Conservation (phyloP, 352 stramenopile species). For the Pythium guiyangense region DNA sequence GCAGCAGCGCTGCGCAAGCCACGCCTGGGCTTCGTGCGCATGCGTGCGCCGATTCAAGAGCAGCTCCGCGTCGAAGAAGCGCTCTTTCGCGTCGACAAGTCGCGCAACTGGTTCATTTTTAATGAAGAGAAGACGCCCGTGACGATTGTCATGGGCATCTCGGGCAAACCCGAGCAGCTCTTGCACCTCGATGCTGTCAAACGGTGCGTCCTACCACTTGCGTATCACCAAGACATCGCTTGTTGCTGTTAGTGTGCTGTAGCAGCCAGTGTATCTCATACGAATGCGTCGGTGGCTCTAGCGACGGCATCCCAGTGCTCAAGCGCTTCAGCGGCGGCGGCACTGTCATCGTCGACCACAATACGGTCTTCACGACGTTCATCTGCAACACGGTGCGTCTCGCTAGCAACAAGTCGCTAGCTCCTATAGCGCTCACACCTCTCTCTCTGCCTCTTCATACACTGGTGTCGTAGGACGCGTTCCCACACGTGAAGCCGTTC, state of each 20-base stretch:
- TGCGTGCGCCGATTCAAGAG: constrained; percentile 67
- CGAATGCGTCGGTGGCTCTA: constrained; percentile 8
- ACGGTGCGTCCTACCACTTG: constrained; percentile 30
- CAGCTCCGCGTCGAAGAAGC: constrained; percentile 92
- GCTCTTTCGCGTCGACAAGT: constrained; percentile 86
- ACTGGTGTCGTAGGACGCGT: constrained; percentile 32
- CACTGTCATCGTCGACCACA: constrained; percentile 96
- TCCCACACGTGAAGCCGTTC: constrained; percentile 76
- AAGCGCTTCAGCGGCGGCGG: constrained; percentile 97
- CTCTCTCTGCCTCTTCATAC: not conserved
- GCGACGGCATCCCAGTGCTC: constrained; percentile 82
- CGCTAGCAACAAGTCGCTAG: too few relatives aligned
- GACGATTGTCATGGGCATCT: constrained; percentile 94
- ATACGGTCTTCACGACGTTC: constrained; percentile 91
- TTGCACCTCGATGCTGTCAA: constrained; percentile 84
- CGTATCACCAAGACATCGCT: too few relatives aligned
- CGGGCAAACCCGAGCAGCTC: constrained; percentile 90
- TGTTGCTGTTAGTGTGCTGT: not conserved
- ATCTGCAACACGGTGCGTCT: constrained; percentile 79
- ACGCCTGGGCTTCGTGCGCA: constrained; percentile 61
- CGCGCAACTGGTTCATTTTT: constrained; percentile 81
- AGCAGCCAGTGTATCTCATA: not conserved
- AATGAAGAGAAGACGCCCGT: constrained; percentile 61
- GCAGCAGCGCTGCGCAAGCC: constrained; percentile 32
- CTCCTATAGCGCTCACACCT: too few relatives aligned